Conservation (phyloP, 129 eudicot genomes). For the Flaveria ramosissima region DNA sequence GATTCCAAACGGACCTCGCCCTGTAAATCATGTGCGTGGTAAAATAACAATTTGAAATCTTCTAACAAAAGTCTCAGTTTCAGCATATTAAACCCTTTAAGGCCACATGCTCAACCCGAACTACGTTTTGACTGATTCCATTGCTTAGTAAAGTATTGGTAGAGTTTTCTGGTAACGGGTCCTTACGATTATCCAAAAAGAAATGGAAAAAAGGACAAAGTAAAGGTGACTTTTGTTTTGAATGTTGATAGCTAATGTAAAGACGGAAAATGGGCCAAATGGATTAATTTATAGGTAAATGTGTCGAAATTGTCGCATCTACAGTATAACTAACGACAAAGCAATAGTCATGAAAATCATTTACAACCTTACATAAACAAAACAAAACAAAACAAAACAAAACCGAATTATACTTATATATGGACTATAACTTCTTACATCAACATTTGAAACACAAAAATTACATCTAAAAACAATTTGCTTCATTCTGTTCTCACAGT, state of each 20-base stretch:
- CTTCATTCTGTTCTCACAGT: conserved; percentile 54
- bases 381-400: background rate
- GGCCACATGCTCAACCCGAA: no score
- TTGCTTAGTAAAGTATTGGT: no score
- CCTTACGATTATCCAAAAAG: no score
- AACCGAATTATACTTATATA: conserved; percentile 12
- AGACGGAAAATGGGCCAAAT: conserved; percentile 4
- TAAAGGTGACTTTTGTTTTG: no score
- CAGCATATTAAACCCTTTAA: no score
- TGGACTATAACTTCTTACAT: conserved; percentile 11
- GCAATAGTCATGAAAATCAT: no score
- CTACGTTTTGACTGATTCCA: no score
- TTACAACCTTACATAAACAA: conserved; percentile 33
- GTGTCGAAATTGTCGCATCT: background rate
- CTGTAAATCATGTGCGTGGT: conserved; percentile 23
- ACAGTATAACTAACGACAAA: background rate
- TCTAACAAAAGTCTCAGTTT: no score
- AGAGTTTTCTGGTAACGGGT: conserved; percentile 23
- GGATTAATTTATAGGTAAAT: background rate
- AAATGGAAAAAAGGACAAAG: no score
- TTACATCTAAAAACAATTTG: conserved; percentile 11
- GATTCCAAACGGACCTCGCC: conserved; percentile 18
- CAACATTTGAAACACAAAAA: background rate
- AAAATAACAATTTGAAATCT: no score
- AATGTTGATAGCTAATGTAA: no score